A percentile compares a stretch with the other conserved stretches of the same genome.
Conservation (phyloP, 257 asterid genomes). For the Solanum medicagineum region DNA sequence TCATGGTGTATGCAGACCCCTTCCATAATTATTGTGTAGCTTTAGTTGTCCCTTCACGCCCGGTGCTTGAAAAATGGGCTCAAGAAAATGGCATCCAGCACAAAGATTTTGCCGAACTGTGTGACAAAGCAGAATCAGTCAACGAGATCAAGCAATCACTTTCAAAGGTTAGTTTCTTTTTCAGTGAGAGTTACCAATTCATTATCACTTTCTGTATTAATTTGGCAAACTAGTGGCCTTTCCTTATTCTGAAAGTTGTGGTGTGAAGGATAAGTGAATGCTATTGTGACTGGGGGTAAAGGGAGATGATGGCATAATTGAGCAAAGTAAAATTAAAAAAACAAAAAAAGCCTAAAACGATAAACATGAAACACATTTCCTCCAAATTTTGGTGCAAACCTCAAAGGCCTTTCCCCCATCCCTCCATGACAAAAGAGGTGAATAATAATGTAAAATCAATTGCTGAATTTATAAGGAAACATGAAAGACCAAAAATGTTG, state of each 20-base stretch:
- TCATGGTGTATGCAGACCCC: slow-evolving; percentile 80
- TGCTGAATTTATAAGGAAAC: background rate
- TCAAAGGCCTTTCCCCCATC: background rate
- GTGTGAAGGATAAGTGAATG: background rate
- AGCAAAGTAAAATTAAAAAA: background rate
- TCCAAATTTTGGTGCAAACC: background rate
- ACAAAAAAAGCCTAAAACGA: background rate
- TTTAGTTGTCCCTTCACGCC: slow-evolving; percentile 60
- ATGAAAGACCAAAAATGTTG: background rate
- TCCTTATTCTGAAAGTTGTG: background rate
- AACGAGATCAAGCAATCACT: slow-evolving; percentile 67
- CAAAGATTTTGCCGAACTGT: slow-evolving; percentile 46
- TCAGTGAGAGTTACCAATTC: background rate
- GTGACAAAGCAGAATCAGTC: slow-evolving; percentile 54
- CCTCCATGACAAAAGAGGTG: background rate
- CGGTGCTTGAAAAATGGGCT: slow-evolving; percentile 74
- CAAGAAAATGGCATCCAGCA: slow-evolving; percentile 49
- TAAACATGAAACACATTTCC: background rate
- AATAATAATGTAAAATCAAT: background rate
- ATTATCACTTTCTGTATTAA: background rate
- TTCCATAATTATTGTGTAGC: slow-evolving; percentile 75
- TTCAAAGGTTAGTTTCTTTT: slow-evolving; percentile 39
- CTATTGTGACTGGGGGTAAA: background rate
- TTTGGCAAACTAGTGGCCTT: background rate
- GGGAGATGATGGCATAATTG: background rate